phyloP scores from a whole-genome alignment of 164 flowering plant genomes.

The Vitis rotundifolia region DNA sequence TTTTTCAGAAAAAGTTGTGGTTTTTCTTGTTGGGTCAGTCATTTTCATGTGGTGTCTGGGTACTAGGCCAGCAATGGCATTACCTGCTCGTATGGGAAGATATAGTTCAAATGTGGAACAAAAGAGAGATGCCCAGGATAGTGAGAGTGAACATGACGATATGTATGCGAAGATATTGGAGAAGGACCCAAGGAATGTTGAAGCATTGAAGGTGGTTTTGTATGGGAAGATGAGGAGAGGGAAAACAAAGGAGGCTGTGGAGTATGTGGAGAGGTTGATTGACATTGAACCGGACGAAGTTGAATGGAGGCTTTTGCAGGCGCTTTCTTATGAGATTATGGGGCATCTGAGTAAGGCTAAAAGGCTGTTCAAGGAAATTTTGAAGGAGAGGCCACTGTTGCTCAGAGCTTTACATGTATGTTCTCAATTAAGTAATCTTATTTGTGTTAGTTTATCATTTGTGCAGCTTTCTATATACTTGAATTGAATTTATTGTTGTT shows the following conservation, averaged over 20 bases:
- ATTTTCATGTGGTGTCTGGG: conserved; percentile 45
- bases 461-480: neutral
- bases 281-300: conserved; percentile 69
- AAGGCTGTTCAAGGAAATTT: conserved; percentile 66
- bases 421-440: conserved; percentile 1
- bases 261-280: conserved; percentile 77
- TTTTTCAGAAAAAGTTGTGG: conserved; percentile 35
- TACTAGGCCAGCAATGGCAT: conserved; percentile 39
- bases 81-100: conserved; percentile 18
- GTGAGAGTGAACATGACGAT: conserved; percentile 41
- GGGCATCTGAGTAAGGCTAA: conserved; percentile 70
- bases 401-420: conserved; percentile 90
- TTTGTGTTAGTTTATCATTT: conserved; percentile 6
- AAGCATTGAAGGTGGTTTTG: conserved; percentile 75
- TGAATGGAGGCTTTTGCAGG: conserved; percentile 92
- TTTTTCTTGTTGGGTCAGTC: conserved; percentile 63
- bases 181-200: conserved; percentile 61
- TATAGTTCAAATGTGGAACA: conserved; percentile 22
- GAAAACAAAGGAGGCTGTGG: conserved; percentile 59
- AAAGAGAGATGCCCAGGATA: conserved; percentile 24
- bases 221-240: conserved; percentile 77
- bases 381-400: conserved; percentile 72
- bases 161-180: conserved; percentile 66
- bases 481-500: conserved; percentile 2
- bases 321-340: conserved; percentile 80